Conservation (phyloP, 371 early-diverging fungal species). For the Mucor racemosus region DNA sequence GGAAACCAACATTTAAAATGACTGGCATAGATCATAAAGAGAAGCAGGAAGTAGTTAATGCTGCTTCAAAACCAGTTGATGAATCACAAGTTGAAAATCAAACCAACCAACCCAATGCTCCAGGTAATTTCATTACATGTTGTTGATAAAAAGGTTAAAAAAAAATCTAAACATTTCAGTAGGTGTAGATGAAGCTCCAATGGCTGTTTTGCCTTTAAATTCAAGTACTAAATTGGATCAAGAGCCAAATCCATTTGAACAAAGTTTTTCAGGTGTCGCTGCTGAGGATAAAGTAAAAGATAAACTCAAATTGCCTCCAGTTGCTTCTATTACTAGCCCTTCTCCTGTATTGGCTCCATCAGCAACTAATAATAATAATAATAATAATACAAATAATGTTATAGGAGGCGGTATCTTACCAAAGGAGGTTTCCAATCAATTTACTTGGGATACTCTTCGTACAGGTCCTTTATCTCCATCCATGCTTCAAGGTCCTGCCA, state of each 20-base stretch:
- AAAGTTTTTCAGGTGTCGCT: conserved; percentile 70
- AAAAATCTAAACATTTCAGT: not conserved
- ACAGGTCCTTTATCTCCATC: conserved; percentile 79
- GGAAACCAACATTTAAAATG: conserved; percentile 5
- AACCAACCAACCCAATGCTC: not conserved
- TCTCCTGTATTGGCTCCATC: conserved; percentile 26
- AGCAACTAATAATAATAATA: conserved; percentile 20
- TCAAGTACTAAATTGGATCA: conserved; percentile 70
- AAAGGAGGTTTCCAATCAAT: conserved; percentile 53
- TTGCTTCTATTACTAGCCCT: conserved; percentile 50
- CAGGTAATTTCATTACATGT: conserved; percentile 5
- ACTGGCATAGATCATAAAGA: not conserved
- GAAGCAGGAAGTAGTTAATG: not conserved
- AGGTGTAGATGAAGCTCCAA: conserved; percentile 31
- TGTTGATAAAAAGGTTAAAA: not conserved
- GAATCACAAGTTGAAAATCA: conserved; percentile 3
- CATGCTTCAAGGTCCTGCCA: conserved; percentile 74
- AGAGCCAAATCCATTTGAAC: conserved; percentile 89
- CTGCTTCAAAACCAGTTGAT: not conserved
- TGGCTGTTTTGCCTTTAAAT: conserved; percentile 46
- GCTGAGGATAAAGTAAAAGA: conserved; percentile 19
- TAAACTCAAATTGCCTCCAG: conserved; percentile 45
- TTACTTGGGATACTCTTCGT: conserved; percentile 71
- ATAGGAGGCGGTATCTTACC: conserved; percentile 46
- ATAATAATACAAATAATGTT: conserved; percentile 38